Base-by-base conservation (phyloP, 129 eudicot genomes). In the Pittosporum tobira region DNA sequence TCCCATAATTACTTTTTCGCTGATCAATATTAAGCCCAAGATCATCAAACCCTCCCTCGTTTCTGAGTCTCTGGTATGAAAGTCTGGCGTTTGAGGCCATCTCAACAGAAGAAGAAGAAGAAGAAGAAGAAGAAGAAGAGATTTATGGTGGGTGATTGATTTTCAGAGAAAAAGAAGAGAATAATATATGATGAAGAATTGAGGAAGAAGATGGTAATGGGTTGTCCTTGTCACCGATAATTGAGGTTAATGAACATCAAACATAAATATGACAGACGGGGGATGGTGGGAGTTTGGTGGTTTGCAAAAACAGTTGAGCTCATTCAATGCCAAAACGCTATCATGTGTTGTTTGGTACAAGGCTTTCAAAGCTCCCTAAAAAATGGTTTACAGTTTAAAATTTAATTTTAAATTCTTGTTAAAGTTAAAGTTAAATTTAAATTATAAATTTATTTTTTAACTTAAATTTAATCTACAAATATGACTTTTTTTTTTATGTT, bases 51-150 rank as follows among this genome's bases (percentile, higher is more conserved):
- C 37, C 67, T 5, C 23, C 64, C 47, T 88, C 90, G 2, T 71
- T 52, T 57, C 55, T 66, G 29, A 88, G 78, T 55, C 73, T 74
- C 44, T 70, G 90, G 84, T 88, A 88, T 0, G 96, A 69, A 43
- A 62, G 22, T 57, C 31, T 78, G 51, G 70, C 51, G 34, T 14
- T 19, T 23, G 76, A 60, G 44, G 53, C 61, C 75, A 68, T 72
- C 1, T 24, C n/a, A n/a, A n/a, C n/a, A n/a, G n/a, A n/a, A n/a
- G n/a, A n/a, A n/a, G n/a, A n/a, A n/a, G n/a, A n/a, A n/a, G n/a
- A n/a, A n/a, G n/a, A n/a, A n/a, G n/a, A n/a, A n/a, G n/a, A n/a
- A n/a, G n/a, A n/a, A n/a, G n/a, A n/a, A n/a, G n/a, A n/a, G n/a
- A n/a, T n/a, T n/a, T 7, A 14, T 19, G 50, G 22, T 24, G 53